Percentiles rank a stretch among this genome's conserved stretches.
Conservation (phyloP, 148 eudicot genomes). For the Limonium bicolor region DNA sequence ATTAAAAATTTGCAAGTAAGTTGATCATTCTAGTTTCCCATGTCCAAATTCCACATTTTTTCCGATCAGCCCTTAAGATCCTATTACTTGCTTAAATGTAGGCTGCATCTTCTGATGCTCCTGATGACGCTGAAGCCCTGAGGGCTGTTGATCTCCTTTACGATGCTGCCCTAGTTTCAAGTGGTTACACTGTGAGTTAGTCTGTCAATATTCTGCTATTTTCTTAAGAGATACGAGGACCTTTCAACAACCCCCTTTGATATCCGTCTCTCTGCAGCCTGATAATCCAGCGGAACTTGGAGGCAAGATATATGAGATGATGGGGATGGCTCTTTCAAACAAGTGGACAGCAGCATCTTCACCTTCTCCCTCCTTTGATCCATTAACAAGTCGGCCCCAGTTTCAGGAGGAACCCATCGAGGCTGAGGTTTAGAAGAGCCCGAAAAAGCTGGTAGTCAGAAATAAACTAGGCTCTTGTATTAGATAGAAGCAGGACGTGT, state of each 20-base stretch:
- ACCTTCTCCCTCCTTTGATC: too few relatives aligned
- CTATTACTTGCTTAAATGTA: conserved; percentile 11
- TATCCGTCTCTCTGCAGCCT: conserved; percentile 71
- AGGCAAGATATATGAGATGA: conserved; percentile 89
- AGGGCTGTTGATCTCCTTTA: conserved; percentile 84
- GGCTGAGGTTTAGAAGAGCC: conserved; percentile 72
- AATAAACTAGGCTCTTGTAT: too few relatives aligned
- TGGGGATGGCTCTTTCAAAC: conserved; percentile 59
- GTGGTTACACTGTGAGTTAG: conserved; percentile 85
- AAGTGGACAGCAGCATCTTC: conserved; percentile 40
- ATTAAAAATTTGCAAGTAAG: conserved; percentile 73
- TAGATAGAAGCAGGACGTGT: neutral
- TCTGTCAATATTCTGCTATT: neutral
- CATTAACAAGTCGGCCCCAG: conserved; percentile 10
- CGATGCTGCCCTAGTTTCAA: conserved; percentile 74
- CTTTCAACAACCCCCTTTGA: too few relatives aligned
- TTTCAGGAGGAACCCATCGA: conserved; percentile 28
- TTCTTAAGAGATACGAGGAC: too few relatives aligned
- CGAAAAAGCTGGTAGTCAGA: conserved; percentile 40
- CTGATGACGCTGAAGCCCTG: conserved; percentile 70
- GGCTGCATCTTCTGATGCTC: conserved; percentile 52
- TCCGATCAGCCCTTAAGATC: neutral
- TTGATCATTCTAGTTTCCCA: neutral
- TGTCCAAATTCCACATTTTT: neutral
- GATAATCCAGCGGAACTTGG: conserved; percentile 90